Evolutionary conservation across 2,329 filamentous ascomycete genomes (phyloP).

Genomic region (Dactylellina drechsleri): DNA sequence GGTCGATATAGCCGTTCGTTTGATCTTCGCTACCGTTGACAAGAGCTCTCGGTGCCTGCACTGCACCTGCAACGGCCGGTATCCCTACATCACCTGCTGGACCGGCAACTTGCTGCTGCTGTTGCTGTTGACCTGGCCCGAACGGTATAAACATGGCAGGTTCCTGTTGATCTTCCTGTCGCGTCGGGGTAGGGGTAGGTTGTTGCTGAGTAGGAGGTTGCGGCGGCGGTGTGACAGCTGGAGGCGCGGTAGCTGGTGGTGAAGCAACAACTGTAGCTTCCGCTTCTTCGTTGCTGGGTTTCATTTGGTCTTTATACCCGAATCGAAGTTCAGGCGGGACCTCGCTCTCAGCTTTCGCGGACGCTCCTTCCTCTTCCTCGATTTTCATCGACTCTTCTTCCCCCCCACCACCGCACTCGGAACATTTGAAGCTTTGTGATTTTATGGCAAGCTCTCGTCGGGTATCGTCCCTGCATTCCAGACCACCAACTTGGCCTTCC

Average conservation of each 20-base stretch:
- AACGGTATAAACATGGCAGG: constrained; percentile 50
- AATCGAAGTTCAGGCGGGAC: constrained; percentile 71
- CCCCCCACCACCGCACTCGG: constrained; percentile 68
- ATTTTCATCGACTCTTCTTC: constrained; percentile 62
- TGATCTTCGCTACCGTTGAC: constrained; percentile 21
- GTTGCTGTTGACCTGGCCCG: constrained; percentile 20
- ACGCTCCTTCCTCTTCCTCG: constrained; percentile 61
- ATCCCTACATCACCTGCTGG: constrained; percentile 9
- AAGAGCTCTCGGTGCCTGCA: constrained; percentile 25
- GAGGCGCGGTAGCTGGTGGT: not conserved
- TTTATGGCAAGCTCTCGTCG: constrained; percentile 75
- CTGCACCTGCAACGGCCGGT: constrained; percentile 10
- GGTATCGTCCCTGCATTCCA: constrained; percentile 77
- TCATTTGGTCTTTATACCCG: constrained; percentile 78
- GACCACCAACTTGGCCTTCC: constrained; percentile 86
- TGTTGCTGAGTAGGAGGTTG: not conserved
- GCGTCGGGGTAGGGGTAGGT: constrained; percentile 6
- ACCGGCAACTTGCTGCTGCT: constrained; percentile 15
- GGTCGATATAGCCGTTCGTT: constrained; percentile 38
- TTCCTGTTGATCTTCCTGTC: constrained; percentile 22
- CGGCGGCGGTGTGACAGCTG: not conserved
- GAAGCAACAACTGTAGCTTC: not conserved
- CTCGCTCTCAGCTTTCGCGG: constrained; percentile 61
- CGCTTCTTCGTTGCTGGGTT: constrained; percentile 60
- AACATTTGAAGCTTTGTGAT: constrained; percentile 74